Conservation (phyloP, 2,329 filamentous ascomycete genomes). For the Ceratocystis eucalypticola region DNA sequence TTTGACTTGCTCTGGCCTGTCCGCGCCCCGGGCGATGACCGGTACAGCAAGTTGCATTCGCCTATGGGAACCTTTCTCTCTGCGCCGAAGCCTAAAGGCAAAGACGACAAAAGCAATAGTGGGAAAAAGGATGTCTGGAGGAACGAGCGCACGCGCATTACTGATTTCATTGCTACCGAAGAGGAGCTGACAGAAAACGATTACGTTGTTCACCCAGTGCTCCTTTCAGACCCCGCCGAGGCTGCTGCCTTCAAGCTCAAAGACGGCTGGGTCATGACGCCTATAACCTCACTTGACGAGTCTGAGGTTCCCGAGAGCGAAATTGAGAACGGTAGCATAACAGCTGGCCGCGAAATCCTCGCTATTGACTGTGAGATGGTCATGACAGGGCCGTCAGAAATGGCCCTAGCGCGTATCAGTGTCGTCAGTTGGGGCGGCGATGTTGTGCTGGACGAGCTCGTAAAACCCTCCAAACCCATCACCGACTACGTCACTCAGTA, state of each 20-base stretch:
- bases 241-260: conserved; percentile 28
- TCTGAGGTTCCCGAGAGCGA: conserved; percentile 54
- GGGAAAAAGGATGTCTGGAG: conserved; percentile 53
- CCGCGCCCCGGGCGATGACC: conserved; percentile 73
- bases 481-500: conserved; percentile 82
- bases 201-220: conserved; percentile 69
- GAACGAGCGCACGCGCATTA: conserved; percentile 68
- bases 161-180: conserved; percentile 57
- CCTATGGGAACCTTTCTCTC: conserved; percentile 75
- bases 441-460: conserved; percentile 74
- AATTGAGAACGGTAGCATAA: conserved; percentile 69
- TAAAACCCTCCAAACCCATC: conserved; percentile 80
- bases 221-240: conserved; percentile 47
- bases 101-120: conserved; percentile 33
- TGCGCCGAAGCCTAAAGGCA: conserved; percentile 50
- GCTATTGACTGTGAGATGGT: conserved; percentile 98
- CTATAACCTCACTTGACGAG: conserved; percentile 51
- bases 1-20: conserved; percentile 86
- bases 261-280: conserved; percentile 72
- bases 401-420: conserved; percentile 79
- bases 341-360: conserved; percentile 63
- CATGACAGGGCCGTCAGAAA: conserved; percentile 64
- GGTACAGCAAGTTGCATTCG: conserved; percentile 68
- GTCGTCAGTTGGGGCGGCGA: conserved; percentile 74
- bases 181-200: conserved; percentile 72